Base-by-base conservation (phyloP, 169 alveolate species). In the Plasmodium inui region DNA sequence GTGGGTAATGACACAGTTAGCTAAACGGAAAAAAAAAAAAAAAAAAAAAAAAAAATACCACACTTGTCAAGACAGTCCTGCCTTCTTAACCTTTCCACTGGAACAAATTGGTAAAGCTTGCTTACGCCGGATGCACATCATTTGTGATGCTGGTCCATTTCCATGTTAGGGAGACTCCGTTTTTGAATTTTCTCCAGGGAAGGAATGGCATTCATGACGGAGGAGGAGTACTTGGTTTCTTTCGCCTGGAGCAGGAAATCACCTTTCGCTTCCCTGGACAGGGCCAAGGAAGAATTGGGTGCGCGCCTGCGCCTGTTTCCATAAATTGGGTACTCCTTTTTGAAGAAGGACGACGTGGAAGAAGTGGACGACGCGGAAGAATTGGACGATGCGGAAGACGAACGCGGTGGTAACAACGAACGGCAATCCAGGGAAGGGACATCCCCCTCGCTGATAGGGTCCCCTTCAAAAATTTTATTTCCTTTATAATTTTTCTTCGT, bases 401-500 rank as follows among this genome's bases (percentile, higher is more conserved):
- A 17, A 34, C 61, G 32, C 12, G 85, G 41, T 28, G 92, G 30
- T 53, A 8, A 32, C 10, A 26, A 28, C 55, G 30, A 83, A 37
- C 30, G 61, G 39, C 34, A 17, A 34, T 34, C 34, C 26, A 32
- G 22, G 44, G 71, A 22, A 50, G 30, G n/a, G 34, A 6, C 26
- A 74, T n/a, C 34, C 71, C 82, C 94, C 22, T 61, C 89, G n/a
- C 82, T 70, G 74, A 44, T 39, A 72, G 50, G 74, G 8, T 80
- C 86, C 32, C 39, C 83, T 70, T 81, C 92, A 82, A 91, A 30
- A 34, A 71, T 91, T 72, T 81, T 91, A 91, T 91, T 91, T 71
- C 74, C 74, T 82, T 82, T 81, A 91, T 91, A 91, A 91, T 72
- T 70, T 91, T 91, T 71, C 83, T 91, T 91, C 83, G 84, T 30